These are phyloP conservation scores for Dendrocalamus sinicus DNA, from an alignment of 176 grass and related monocot genomes.

Conservation along the genomic window DNA sequence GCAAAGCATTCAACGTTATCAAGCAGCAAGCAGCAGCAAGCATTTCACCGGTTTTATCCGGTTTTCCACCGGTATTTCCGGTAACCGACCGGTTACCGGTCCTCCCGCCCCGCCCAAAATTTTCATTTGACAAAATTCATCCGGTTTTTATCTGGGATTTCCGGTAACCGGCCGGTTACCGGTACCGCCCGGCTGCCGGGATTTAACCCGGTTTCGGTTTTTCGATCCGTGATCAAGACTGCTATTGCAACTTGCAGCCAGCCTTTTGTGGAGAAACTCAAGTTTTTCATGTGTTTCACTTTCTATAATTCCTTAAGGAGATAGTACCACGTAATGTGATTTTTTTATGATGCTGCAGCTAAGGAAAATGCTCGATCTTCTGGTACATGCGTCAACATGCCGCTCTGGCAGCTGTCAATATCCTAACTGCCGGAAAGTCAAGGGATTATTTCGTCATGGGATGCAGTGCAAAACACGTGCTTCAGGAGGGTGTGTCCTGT, in stretches of 20 bases:
- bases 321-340: constrained; percentile 1
- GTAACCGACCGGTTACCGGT: too few species aligned
- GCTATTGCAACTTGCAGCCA: constrained; percentile 1
- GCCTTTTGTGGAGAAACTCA: not conserved
- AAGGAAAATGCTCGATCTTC: constrained; percentile 83
- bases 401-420: constrained; percentile 69
- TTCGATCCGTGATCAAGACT: too few species aligned
- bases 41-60: too few species aligned
- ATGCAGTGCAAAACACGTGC: constrained; percentile 72
- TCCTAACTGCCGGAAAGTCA: constrained; percentile 79
- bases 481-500: constrained; percentile 82
- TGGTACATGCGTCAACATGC: constrained; percentile 80
- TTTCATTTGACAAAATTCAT: too few species aligned
- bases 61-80: too few species aligned
- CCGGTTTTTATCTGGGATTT: too few species aligned
- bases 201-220: too few species aligned
- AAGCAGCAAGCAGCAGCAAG: too few species aligned
- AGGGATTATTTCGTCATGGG: constrained; percentile 88
- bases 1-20: too few species aligned
- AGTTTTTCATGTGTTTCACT: not conserved
- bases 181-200: too few species aligned
- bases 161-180: too few species aligned
- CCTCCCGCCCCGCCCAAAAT: too few species aligned
- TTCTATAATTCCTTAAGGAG: constrained; percentile 22
- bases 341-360: constrained; percentile 58